Evolutionary conservation across 768 basidiomycete genomes (phyloP).

Genomic region (Boletus rubropictus): DNA sequence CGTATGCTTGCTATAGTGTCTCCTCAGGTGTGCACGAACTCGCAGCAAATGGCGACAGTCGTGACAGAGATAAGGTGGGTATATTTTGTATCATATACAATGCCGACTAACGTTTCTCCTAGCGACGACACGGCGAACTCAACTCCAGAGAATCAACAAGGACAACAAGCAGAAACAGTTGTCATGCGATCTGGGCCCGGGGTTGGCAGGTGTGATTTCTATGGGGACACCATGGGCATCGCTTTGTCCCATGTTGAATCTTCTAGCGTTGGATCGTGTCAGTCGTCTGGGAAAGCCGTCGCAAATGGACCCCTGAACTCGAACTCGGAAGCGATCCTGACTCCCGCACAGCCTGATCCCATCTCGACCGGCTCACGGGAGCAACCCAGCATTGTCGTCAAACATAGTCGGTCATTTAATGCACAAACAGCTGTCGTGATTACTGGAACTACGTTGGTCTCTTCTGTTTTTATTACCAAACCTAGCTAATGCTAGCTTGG

Average conservation of each 20-base stretch:
- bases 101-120: not conserved
- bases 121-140: not conserved
- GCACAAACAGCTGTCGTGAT: not conserved
- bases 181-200: not conserved
- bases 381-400: not conserved
- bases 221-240: not conserved
- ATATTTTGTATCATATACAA: not conserved
- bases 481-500: conserved; percentile 4
- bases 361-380: not conserved
- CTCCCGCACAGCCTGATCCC: not conserved
- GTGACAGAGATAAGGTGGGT: not conserved
- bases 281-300: not conserved
- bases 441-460: not conserved
- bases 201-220: not conserved
- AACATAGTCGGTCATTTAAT: not conserved
- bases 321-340: too few species aligned
- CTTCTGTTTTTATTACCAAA: not conserved
- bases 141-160: not conserved
- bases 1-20: not conserved
- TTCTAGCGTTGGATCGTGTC: not conserved
- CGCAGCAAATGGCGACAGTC: not conserved
- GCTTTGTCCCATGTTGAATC: not conserved
- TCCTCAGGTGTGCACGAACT: conserved; percentile 1
- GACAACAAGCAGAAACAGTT: not conserved
- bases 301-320: not conserved